phyloP scores from a whole-genome alignment of 768 basidiomycete genomes.

The Suillus weaverae region DNA sequence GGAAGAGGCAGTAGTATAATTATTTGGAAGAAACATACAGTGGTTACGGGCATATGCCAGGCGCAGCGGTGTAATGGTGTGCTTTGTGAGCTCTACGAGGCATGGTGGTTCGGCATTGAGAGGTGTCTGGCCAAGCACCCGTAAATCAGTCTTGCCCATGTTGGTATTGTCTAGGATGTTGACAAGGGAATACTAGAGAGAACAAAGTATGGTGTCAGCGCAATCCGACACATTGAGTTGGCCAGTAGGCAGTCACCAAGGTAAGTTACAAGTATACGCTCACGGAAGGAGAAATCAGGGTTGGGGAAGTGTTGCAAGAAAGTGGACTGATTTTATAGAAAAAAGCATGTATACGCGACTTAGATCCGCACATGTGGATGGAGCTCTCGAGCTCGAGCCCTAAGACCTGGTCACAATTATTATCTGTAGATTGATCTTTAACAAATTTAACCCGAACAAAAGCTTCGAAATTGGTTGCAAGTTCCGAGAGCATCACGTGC shows the following conservation, averaged over 20 bases:
- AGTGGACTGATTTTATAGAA: background rate
- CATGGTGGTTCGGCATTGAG: constrained; percentile 71
- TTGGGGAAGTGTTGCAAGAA: background rate
- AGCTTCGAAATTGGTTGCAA: background rate
- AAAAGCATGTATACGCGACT: background rate
- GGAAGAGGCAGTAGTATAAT: background rate
- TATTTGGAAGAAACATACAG: constrained; percentile 46
- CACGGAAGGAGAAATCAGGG: background rate
- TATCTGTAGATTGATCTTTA: background rate
- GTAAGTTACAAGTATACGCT: background rate
- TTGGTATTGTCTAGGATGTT: background rate
- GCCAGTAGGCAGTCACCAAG: background rate
- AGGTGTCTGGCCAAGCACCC: constrained; percentile 40
- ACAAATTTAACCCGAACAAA: background rate
- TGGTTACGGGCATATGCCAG: constrained; percentile 76
- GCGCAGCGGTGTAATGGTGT: constrained; percentile 56
- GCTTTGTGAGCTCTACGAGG: constrained; percentile 50
- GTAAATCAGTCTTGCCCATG: constrained; percentile 24
- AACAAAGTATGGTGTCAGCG: background rate
- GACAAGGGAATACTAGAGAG: background rate
- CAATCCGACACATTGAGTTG: background rate
- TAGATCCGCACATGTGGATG: background rate
- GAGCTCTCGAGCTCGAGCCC: background rate
- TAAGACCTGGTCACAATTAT: background rate
- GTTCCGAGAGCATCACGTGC: constrained; percentile 1